A percentile compares a stretch with the other conserved stretches of the same genome.
These are phyloP conservation scores for Eucalyptus sp. DNA, from an alignment of 345 rosid species.

Conservation along the genomic window DNA sequence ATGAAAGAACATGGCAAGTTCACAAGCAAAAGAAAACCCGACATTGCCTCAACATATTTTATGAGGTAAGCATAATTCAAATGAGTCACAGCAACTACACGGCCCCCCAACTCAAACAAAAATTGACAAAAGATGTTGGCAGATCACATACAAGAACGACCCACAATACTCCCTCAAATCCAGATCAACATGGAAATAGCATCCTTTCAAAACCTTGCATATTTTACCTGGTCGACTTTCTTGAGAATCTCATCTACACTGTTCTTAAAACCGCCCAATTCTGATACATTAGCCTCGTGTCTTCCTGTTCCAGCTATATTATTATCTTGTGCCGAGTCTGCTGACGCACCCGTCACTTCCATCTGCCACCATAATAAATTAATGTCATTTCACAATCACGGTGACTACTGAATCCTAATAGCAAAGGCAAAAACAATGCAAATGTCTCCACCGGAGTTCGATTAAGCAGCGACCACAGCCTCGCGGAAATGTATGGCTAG, in stretches of 20 bases:
- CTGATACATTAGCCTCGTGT: slow-evolving; percentile 4
- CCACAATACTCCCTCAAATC: neutral
- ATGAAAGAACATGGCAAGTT: neutral
- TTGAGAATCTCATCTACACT: slow-evolving; percentile 40
- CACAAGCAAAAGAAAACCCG: neutral
- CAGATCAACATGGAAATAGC: neutral
- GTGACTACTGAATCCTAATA: neutral
- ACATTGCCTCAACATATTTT: neutral
- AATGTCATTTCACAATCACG: neutral
- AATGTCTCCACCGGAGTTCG: neutral
- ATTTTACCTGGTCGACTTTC: slow-evolving; percentile 54
- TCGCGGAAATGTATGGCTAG: neutral
- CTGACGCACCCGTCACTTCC: slow-evolving; percentile 7
- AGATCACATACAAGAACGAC: neutral
- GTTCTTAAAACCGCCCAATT: slow-evolving; percentile 20
- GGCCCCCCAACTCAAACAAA: neutral
- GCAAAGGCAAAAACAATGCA: neutral
- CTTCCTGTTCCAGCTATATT: slow-evolving; percentile 2
- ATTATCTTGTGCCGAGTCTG: neutral
- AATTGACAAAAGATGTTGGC: neutral
- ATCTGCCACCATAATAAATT: slow-evolving; percentile 2
- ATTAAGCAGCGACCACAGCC: neutral
- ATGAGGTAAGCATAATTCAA: neutral
- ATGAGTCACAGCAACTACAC: neutral
- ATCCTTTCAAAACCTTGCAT: neutral